phyloP scores from a whole-genome alignment of 2,329 filamentous ascomycete species.

The Gaeumannomyces sp. region DNA sequence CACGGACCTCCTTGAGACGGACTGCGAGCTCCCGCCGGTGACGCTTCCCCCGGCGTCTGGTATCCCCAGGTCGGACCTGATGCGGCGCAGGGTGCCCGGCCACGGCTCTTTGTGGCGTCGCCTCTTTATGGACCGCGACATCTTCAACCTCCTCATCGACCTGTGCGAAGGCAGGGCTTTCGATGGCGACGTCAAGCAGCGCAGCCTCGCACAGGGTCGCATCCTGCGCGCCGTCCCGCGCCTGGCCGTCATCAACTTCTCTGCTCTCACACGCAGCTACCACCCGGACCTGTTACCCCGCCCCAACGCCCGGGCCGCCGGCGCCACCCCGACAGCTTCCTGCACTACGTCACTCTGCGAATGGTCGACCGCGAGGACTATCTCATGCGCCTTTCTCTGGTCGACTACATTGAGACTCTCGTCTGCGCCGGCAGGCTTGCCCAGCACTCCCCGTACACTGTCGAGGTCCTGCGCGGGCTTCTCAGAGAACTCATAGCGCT shows the following conservation, averaged over 20 bases:
- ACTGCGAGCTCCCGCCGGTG: constrained; percentile 36
- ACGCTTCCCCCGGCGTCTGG: constrained; percentile 16
- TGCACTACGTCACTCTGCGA: constrained; percentile 44
- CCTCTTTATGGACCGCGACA: constrained; percentile 38
- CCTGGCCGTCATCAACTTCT: constrained; percentile 41
- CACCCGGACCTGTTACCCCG: constrained; percentile 23
- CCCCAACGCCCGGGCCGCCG: constrained; percentile 18
- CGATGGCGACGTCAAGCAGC: constrained; percentile 26
- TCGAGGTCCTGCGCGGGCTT: constrained; percentile 30
- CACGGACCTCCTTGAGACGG: constrained; percentile 48
- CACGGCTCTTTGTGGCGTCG: constrained; percentile 49
- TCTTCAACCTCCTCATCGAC: constrained; percentile 37
- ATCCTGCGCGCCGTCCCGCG: constrained; percentile 45
- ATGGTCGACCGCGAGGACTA: constrained; percentile 45
- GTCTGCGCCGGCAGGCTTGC: constrained; percentile 41
- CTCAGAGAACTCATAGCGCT: constrained; percentile 33
- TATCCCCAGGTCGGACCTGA: constrained; percentile 22
- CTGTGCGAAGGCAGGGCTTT: constrained; percentile 27
- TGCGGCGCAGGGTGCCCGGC: constrained; percentile 35
- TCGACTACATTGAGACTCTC: constrained; percentile 49
- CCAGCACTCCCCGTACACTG: constrained; percentile 23
- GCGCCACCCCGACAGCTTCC: constrained; percentile 25
- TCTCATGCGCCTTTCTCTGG: constrained; percentile 43
- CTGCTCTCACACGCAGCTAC: constrained; percentile 22
- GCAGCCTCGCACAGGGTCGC: constrained; percentile 46